These are phyloP conservation scores for Pseudogymnoascus sp. DNA, from an alignment of 2,329 filamentous ascomycete species.

Conservation along the genomic window DNA sequence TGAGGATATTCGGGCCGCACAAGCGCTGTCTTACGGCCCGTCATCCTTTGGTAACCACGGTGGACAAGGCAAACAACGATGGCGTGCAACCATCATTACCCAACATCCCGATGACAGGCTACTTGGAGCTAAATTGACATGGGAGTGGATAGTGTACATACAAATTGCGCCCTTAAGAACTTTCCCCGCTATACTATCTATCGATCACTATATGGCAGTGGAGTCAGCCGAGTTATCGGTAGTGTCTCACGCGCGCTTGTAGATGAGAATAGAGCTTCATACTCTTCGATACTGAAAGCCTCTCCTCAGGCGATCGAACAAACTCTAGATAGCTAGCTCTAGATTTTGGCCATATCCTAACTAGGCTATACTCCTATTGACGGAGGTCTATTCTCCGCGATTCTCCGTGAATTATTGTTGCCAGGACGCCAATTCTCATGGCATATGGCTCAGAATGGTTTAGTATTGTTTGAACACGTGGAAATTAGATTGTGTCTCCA, in stretches of 20 bases:
- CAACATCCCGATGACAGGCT: not conserved
- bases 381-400: not conserved
- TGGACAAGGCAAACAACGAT: not conserved
- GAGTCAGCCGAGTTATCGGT: not conserved
- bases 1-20: not conserved
- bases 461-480: not conserved
- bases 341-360: not conserved
- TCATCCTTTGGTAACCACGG: not conserved
- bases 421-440: not conserved
- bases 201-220: not conserved
- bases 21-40: not conserved
- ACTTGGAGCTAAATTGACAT: not conserved
- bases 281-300: not conserved
- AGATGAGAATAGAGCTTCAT: not conserved
- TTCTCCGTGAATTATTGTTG: not conserved
- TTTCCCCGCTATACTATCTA: not conserved
- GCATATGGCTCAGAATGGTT: not conserved
- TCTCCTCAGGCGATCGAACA: not conserved
- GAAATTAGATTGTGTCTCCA: not conserved
- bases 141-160: not conserved
- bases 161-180: not conserved
- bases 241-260: not conserved
- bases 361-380: not conserved
- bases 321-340: not conserved
- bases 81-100: not conserved